These are phyloP conservation scores for Fusarium chuoi DNA, from an alignment of 2,329 filamentous ascomycete genomes.

Conservation along the genomic window DNA sequence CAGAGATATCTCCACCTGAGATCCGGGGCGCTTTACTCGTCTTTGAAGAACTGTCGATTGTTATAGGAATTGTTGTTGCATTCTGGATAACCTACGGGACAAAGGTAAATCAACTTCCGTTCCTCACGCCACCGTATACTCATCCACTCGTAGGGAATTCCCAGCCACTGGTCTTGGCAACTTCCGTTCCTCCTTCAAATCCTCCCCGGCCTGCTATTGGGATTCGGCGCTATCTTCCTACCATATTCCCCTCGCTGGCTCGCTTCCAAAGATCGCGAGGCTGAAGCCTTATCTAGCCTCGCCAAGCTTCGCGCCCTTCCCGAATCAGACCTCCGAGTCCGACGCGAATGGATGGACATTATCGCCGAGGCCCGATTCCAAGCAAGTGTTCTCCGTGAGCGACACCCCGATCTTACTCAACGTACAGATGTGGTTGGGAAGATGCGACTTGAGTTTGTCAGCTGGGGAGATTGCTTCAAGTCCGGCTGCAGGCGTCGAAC, in stretches of 20 bases:
- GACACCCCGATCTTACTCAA: slow-evolving; percentile 50
- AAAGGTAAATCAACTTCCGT: not conserved
- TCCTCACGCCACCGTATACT: too few species aligned
- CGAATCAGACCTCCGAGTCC: slow-evolving; percentile 32
- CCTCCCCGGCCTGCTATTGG: slow-evolving; percentile 41
- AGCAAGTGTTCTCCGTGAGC: slow-evolving; percentile 44
- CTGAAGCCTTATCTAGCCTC: slow-evolving; percentile 39
- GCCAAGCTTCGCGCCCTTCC: slow-evolving; percentile 40
- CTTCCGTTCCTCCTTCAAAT: slow-evolving; percentile 47
- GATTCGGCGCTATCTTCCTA: slow-evolving; percentile 39
- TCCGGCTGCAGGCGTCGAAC: slow-evolving; percentile 58
- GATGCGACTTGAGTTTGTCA: slow-evolving; percentile 58
- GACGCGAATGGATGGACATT: slow-evolving; percentile 42
- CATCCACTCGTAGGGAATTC: slow-evolving; percentile 19
- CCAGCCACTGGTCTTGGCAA: slow-evolving; percentile 43
- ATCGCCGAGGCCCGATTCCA: slow-evolving; percentile 42
- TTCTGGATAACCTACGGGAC: slow-evolving; percentile 49
- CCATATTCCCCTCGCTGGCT: slow-evolving; percentile 46
- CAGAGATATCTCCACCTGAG: slow-evolving; percentile 59
- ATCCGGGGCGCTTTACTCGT: slow-evolving; percentile 59
- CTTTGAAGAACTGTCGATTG: slow-evolving; percentile 51
- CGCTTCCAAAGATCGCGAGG: slow-evolving; percentile 39
- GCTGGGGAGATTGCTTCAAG: slow-evolving; percentile 62
- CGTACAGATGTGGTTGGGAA: slow-evolving; percentile 45
- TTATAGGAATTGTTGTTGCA: slow-evolving; percentile 45